phyloP scores from a whole-genome alignment of 768 basidiomycete species.

The Boletus patriciae region DNA sequence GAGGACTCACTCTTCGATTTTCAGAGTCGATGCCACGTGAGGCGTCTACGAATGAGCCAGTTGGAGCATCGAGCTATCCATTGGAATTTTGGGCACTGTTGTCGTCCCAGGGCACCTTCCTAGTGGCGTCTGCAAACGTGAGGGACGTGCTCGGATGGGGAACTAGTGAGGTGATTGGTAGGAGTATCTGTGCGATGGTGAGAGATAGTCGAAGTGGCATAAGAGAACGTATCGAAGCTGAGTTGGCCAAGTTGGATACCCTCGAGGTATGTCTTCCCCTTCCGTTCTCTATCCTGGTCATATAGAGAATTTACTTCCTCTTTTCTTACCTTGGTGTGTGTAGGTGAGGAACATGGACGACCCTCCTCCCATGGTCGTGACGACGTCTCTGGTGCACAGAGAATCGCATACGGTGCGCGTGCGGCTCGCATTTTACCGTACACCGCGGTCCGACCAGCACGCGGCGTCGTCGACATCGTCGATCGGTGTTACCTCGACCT shows the following conservation, averaged over 20 bases:
- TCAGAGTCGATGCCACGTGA: conserved; percentile 8
- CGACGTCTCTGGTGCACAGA: conserved; percentile 40
- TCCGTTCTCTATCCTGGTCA: neutral
- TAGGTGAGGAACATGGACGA: conserved; percentile 15
- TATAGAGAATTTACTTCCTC: neutral
- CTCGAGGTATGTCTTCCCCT: conserved; percentile 16
- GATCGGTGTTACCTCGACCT: neutral
- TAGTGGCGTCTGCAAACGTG: conserved; percentile 51
- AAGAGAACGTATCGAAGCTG: conserved; percentile 27
- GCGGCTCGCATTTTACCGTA: conserved; percentile 40
- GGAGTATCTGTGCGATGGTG: conserved; percentile 42
- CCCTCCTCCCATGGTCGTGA: conserved; percentile 20
- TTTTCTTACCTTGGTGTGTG: neutral
- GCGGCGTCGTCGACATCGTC: conserved; percentile 1
- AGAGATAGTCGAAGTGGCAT: conserved; percentile 19
- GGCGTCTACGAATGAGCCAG: neutral
- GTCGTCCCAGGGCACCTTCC: conserved; percentile 46
- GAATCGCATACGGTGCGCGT: conserved; percentile 33
- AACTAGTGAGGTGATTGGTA: conserved; percentile 52
- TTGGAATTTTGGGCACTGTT: conserved; percentile 56
- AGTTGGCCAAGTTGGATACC: conserved; percentile 23
- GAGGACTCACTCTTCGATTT: neutral
- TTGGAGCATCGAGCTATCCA: conserved; percentile 4
- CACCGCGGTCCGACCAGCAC: conserved; percentile 20
- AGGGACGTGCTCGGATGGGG: conserved; percentile 68